These are phyloP conservation scores for Boechera stricta DNA, from an alignment of 345 rosid species.

Conservation along the genomic window DNA sequence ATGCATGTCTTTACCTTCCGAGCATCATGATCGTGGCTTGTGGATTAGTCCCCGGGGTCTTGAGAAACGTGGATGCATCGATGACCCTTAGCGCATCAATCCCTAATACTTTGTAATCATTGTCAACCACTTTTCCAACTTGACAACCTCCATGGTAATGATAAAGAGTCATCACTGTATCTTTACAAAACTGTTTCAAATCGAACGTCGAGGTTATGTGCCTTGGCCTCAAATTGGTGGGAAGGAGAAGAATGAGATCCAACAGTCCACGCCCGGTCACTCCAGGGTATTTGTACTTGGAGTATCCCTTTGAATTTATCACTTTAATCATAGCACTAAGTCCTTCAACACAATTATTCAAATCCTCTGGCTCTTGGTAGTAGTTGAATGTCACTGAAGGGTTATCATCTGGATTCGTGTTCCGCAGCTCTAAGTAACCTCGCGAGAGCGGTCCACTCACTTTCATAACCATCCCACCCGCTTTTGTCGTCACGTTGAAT, in stretches of 20 bases:
- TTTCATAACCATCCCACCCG: conserved; percentile 56
- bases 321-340: conserved; percentile 54
- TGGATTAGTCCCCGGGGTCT: conserved; percentile 71
- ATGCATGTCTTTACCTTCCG: conserved; percentile 58
- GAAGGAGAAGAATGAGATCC: conserved; percentile 50
- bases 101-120: conserved; percentile 59
- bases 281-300: conserved; percentile 53
- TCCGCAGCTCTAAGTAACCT: conserved; percentile 57
- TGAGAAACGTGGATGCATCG: conserved; percentile 63
- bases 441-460: conserved; percentile 55
- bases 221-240: conserved; percentile 64
- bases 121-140: conserved; percentile 61
- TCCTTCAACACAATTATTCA: conserved; percentile 59
- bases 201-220: conserved; percentile 48
- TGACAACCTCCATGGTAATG: conserved; percentile 80
- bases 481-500: conserved; percentile 43
- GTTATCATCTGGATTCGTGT: conserved; percentile 50
- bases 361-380: conserved; percentile 67
- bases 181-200: conserved; percentile 64
- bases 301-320: conserved; percentile 51
- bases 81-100: conserved; percentile 58
- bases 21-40: conserved; percentile 83
- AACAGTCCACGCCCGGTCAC: conserved; percentile 50
- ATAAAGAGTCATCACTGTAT: conserved; percentile 68
- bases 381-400: conserved; percentile 71